Conservation (phyloP, 805 yeast genomes). For the Yamadazyma phyllophila region DNA sequence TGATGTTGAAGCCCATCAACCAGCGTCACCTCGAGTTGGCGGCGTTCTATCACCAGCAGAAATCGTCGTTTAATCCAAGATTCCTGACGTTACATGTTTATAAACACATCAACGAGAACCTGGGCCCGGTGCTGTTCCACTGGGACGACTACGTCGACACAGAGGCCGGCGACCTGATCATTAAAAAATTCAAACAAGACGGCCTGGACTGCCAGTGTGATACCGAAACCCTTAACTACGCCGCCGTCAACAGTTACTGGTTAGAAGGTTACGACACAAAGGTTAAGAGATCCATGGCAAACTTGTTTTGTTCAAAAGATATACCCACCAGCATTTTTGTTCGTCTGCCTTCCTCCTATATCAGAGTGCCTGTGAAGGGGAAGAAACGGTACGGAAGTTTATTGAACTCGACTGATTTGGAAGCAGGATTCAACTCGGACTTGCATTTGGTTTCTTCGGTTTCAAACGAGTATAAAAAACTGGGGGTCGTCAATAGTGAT, state of each 20-base stretch:
- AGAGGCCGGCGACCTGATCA: constrained; percentile 20
- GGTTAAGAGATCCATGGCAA: constrained; percentile 32
- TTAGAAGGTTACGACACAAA: constrained; percentile 33
- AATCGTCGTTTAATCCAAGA: constrained; percentile 27
- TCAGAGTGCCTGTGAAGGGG: constrained; percentile 29
- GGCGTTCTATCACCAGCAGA: constrained; percentile 23
- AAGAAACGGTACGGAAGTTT: constrained; percentile 21
- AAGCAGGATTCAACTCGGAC: not conserved
- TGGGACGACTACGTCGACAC: constrained; percentile 43
- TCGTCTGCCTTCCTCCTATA: constrained; percentile 22
- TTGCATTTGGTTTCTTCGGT: not conserved
- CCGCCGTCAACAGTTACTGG: constrained; percentile 31
- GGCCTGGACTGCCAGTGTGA: constrained; percentile 26
- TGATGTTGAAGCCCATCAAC: constrained; percentile 16
- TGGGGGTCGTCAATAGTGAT: not conserved
- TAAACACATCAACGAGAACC: constrained; percentile 9
- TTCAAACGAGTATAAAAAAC: constrained; percentile 1
- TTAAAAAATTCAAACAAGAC: constrained; percentile 16
- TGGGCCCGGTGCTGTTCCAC: constrained; percentile 16
- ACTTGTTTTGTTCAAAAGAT: constrained; percentile 30
- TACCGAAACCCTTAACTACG: constrained; percentile 18
- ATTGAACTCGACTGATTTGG: constrained; percentile 1
- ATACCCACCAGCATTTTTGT: constrained; percentile 26
- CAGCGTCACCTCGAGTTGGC: constrained; percentile 22
- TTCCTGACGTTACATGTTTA: constrained; percentile 13